These are phyloP conservation scores for Cladobotryum mycophilum DNA, from an alignment of 2,329 filamentous ascomycete species.

Conservation along the genomic window DNA sequence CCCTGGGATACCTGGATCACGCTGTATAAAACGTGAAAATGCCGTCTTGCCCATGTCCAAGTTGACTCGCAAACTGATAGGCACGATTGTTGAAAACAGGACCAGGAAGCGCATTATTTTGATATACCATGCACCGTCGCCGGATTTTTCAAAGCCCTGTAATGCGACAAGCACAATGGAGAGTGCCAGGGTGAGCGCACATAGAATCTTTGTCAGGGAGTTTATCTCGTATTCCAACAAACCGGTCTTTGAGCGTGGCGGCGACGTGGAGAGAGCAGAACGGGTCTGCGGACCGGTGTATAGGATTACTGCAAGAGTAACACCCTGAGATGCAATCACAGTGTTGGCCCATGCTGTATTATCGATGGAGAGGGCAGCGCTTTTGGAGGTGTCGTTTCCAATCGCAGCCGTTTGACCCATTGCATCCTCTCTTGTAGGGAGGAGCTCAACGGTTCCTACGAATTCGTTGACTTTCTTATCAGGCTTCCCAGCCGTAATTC, in stretches of 20 bases:
- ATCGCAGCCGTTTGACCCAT: not conserved
- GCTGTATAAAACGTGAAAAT: conserved; percentile 92
- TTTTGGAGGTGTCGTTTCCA: conserved; percentile 39
- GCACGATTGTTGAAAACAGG: conserved; percentile 97
- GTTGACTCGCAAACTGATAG: conserved; percentile 93
- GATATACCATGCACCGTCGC: conserved; percentile 77
- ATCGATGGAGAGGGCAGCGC: conserved; percentile 79
- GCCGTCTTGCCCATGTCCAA: conserved; percentile 95
- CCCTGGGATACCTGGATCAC: conserved; percentile 80
- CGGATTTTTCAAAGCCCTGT: conserved; percentile 67
- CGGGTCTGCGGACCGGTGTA: conserved; percentile 94
- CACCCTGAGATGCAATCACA: conserved; percentile 87
- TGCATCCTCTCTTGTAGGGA: conserved; percentile 47
- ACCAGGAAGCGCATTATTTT: conserved; percentile 98
- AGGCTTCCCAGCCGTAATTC: conserved; percentile 79
- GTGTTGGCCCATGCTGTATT: conserved; percentile 99
- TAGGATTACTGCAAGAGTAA: conserved; percentile 80
- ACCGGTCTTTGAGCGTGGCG: conserved; percentile 89
- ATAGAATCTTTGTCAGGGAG: conserved; percentile 91
- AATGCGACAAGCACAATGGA: conserved; percentile 85
- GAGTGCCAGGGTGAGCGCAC: conserved; percentile 75
- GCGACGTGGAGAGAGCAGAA: conserved; percentile 85
- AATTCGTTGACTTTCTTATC: conserved; percentile 95
- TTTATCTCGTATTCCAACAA: conserved; percentile 96
- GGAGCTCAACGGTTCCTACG: conserved; percentile 75